A percentile compares a stretch with the other conserved stretches of the same genome.
Conservation (phyloP, 108 stramenopile species). For the Discostella pseudostelligera region DNA sequence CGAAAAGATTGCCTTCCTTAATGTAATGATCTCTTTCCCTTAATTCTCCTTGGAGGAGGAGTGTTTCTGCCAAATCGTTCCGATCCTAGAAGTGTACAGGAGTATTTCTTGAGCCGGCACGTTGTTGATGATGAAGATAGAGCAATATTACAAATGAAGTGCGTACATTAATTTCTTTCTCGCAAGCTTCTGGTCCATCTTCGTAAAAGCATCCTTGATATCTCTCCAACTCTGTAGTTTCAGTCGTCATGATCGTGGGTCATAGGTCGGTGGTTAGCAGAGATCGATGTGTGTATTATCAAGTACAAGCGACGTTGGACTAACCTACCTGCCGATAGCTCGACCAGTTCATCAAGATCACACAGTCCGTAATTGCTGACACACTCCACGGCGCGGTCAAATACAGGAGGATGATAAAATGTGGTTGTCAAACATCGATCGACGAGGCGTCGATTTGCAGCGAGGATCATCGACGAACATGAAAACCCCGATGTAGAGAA, state of each 20-base stretch:
- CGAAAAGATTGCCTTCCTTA: conserved; percentile 32
- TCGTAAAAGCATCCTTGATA: conserved; percentile 38
- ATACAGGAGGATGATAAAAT: background rate
- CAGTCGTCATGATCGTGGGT: too few relatives aligned
- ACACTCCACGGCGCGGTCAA: background rate
- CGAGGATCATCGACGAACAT: too few relatives aligned
- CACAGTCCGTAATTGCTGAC: background rate
- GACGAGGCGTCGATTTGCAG: too few relatives aligned
- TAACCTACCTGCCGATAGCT: background rate
- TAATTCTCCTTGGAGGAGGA: conserved; percentile 34
- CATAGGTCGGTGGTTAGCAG: too few relatives aligned
- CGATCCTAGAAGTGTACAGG: conserved; percentile 28
- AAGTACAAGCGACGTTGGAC: too few relatives aligned
- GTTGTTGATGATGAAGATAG: background rate
- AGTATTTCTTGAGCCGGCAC: background rate
- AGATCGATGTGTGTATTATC: too few relatives aligned
- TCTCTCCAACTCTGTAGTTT: background rate
- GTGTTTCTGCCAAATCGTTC: conserved; percentile 19
- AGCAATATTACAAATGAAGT: background rate
- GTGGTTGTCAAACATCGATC: too few relatives aligned
- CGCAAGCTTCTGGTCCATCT: conserved; percentile 23
- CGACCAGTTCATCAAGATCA: background rate
- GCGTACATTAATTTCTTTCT: conserved; percentile 32
- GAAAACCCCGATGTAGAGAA: too few relatives aligned
- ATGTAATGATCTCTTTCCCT: conserved; percentile 23